These are phyloP conservation scores for Eutypa lata DNA, from an alignment of 2,329 filamentous ascomycete species.

Conservation along the genomic window DNA sequence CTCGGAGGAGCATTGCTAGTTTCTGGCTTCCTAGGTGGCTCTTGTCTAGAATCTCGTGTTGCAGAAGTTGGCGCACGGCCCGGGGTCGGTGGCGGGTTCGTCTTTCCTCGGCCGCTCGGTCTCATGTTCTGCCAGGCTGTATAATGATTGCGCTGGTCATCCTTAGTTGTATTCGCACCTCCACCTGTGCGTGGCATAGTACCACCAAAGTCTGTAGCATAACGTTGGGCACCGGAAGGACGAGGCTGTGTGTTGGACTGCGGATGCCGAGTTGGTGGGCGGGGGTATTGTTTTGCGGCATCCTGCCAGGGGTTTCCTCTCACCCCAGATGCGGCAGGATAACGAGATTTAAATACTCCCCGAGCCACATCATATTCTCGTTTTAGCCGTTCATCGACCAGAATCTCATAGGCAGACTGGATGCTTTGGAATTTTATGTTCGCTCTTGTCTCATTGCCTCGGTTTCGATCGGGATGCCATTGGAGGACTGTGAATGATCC, in stretches of 20 bases:
- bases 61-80: constrained; percentile 26
- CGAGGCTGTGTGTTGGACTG: constrained; percentile 14
- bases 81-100: constrained; percentile 21
- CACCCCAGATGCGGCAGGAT: constrained; percentile 50
- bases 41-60: constrained; percentile 18
- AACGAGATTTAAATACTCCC: constrained; percentile 33
- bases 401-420: constrained; percentile 78
- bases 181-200: constrained; percentile 16
- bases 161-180: constrained; percentile 11
- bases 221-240: constrained; percentile 42
- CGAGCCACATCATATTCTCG: constrained; percentile 52
- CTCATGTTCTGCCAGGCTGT: constrained; percentile 35
- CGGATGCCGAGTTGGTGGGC: constrained; percentile 39
- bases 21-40: constrained; percentile 10
- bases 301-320: constrained; percentile 57
- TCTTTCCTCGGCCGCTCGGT: constrained; percentile 14
- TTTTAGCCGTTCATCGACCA: constrained; percentile 49
- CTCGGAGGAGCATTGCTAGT: constrained; percentile 39
- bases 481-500: constrained; percentile 59
- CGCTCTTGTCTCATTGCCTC: constrained; percentile 74
- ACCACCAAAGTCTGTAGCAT: constrained; percentile 25
- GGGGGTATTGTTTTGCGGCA: constrained; percentile 45
- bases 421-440: constrained; percentile 83
- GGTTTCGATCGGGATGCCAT: constrained; percentile 87
- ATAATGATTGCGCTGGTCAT: constrained; percentile 26